Percentiles rank a stretch among this genome's conserved stretches.
Evolutionary conservation across 2,329 filamentous ascomycete species (phyloP).

Genomic region (Colletotrichum agaves): DNA sequence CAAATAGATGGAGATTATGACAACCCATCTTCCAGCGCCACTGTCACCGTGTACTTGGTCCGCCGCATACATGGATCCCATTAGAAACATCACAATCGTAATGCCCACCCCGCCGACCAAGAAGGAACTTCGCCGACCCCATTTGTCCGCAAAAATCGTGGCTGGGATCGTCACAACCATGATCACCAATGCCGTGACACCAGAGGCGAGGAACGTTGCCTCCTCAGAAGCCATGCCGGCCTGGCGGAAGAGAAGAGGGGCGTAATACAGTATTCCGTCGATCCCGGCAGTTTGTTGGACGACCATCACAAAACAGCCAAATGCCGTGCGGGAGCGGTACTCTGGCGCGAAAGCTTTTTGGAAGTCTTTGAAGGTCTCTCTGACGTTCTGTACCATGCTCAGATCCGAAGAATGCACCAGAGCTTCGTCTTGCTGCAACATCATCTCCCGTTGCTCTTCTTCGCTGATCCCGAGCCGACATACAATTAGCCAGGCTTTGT

Average conservation of each 20-base stretch:
- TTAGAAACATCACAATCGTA: slow-evolving; percentile 61
- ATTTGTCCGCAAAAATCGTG: slow-evolving; percentile 63
- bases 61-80: slow-evolving; percentile 62
- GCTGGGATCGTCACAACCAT: slow-evolving; percentile 65
- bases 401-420: slow-evolving; percentile 43
- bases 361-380: slow-evolving; percentile 45
- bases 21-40: slow-evolving; percentile 58
- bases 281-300: slow-evolving; percentile 67
- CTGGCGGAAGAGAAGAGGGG: slow-evolving; percentile 67
- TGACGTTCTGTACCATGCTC: slow-evolving; percentile 42
- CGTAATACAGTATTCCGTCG: slow-evolving; percentile 71
- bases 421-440: slow-evolving; percentile 2
- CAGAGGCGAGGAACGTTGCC: slow-evolving; percentile 67
- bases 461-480: background rate
- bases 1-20: slow-evolving; percentile 61
- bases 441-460: slow-evolving; percentile 15
- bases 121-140: slow-evolving; percentile 64
- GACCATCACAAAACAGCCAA: slow-evolving; percentile 68
- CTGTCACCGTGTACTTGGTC: slow-evolving; percentile 48
- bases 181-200: slow-evolving; percentile 67
- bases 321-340: slow-evolving; percentile 56
- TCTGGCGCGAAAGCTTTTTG: slow-evolving; percentile 36
- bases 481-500: slow-evolving; percentile 51
- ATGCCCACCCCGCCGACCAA: slow-evolving; percentile 63
- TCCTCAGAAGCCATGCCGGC: slow-evolving; percentile 65